These are phyloP conservation scores for Naganishia vaughanmartiniae DNA, from an alignment of 768 basidiomycete genomes.

Conservation along the genomic window DNA sequence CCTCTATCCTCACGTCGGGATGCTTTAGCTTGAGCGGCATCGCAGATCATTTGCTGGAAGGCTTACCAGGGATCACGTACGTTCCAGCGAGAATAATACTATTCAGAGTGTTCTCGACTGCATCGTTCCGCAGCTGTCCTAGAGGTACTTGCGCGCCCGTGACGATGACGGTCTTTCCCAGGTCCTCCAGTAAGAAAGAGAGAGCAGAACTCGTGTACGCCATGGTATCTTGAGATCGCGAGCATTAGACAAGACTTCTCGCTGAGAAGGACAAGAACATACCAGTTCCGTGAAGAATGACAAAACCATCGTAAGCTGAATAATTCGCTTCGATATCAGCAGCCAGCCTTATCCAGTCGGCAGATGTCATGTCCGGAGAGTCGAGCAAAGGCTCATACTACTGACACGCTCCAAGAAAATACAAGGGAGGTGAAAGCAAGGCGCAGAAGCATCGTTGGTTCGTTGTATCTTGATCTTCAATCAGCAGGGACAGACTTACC, in stretches of 20 bases:
- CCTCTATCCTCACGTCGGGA: not conserved
- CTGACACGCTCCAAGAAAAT: constrained; percentile 53
- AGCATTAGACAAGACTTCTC: not conserved
- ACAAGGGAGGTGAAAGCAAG: constrained; percentile 1
- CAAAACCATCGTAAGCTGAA: constrained; percentile 77
- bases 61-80: constrained; percentile 79
- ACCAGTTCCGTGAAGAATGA: constrained; percentile 79
- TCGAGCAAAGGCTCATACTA: constrained; percentile 74
- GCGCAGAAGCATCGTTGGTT: constrained; percentile 31
- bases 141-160: constrained; percentile 93
- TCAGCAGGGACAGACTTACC: constrained; percentile 43
- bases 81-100: constrained; percentile 84
- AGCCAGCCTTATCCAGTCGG: constrained; percentile 87
- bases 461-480: not conserved
- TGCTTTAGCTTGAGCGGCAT: constrained; percentile 22
- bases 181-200: constrained; percentile 85
- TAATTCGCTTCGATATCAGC: constrained; percentile 93
- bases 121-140: constrained; percentile 87
- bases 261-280: constrained; percentile 51
- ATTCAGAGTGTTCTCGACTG: constrained; percentile 86
- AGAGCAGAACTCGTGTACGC: constrained; percentile 78
- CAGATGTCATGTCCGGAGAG: constrained; percentile 81
- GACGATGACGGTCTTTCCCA: constrained; percentile 85
- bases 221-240: constrained; percentile 35
- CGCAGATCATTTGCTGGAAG: not conserved